Evolutionary conservation across 2,329 filamentous ascomycete species (phyloP).

Genomic region (Aurifilum marmelostoma): DNA sequence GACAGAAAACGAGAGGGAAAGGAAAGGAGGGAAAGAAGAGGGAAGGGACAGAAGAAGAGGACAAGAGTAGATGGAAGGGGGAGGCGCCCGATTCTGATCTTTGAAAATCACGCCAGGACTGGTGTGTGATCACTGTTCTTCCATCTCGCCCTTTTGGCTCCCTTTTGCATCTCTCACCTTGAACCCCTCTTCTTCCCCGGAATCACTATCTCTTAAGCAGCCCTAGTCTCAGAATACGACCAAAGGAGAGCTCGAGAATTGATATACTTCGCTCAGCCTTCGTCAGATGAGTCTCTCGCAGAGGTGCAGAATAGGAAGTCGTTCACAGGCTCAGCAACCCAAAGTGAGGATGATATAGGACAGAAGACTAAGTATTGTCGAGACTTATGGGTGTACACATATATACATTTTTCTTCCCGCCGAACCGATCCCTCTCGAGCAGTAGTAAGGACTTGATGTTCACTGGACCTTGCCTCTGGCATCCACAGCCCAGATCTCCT

Average conservation of each 20-base stretch:
- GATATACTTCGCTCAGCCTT: not conserved
- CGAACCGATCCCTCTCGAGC: not conserved
- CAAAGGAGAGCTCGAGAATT: not conserved
- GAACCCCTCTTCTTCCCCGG: not conserved
- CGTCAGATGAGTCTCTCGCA: not conserved
- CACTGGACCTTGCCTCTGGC: slow-evolving; percentile 55
- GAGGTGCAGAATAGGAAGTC: not conserved
- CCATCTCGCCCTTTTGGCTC: not conserved
- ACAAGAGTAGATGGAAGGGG: no score
- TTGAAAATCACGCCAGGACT: not conserved
- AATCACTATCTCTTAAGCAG: not conserved
- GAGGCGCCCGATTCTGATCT: no score
- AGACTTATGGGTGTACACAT: not conserved
- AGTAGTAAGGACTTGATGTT: not conserved
- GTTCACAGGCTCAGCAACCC: not conserved
- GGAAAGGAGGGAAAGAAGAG: not conserved
- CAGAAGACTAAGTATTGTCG: not conserved
- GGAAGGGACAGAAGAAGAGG: no score
- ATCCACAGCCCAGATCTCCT: slow-evolving; percentile 57
- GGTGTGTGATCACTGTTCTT: not conserved
- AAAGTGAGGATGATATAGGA: not conserved
- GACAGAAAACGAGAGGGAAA: not conserved
- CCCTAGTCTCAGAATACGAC: not conserved
- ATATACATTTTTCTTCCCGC: not conserved
- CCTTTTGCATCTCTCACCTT: not conserved